Base-by-base conservation (phyloP, 129 eudicot species). In the Ambrosia trifida region DNA sequence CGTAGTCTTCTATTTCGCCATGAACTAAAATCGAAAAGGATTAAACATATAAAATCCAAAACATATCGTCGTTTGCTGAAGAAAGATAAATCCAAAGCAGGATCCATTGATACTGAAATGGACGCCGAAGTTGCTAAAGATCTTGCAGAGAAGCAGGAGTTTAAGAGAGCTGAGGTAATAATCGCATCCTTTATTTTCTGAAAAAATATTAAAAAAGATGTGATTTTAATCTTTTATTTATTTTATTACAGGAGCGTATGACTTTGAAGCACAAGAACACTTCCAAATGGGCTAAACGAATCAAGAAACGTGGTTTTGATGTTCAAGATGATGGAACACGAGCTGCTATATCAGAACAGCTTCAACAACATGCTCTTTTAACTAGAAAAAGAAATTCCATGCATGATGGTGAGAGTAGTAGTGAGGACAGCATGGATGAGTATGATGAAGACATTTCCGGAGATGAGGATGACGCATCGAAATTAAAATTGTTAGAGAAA, bases 311-410 rank as follows among this genome's bases (percentile, higher is more conserved):
- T 79, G 99, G 99, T 66, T 72, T 90, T 41, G 64, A 72, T 68
- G 74, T 66, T 60, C 99, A 95, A 83, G 99, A 95, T 83, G 99
- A 95, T 20, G 94, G 88, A 53, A 95, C 99, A 32, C 72, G 86
- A 49, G 94, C 89, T 83, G 97, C 99, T 81, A 85, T 95, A 47
- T 24, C 87, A n/a, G 97, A 95, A 54, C 99, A 95, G 81, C 88
- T 87, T 52, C 88, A 88, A 77, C 84, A 79, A 57, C 93, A 95
- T 77, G 85, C 91, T 52, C 86, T 71, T 67, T 83, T 95, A 80
- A 85, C 88, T 31, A 82, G 96, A 75, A 95, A 95, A 79, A 90
- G 87, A 79, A 84, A 90, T 64, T 79, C 97, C 16, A 78, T 95
- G 90, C 66, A 70, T 45, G 82, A 78, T 64, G 72, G 79, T 66